These are phyloP conservation scores for Novakomyces olei DNA, from an alignment of 805 yeast species.

Conservation along the genomic window DNA sequence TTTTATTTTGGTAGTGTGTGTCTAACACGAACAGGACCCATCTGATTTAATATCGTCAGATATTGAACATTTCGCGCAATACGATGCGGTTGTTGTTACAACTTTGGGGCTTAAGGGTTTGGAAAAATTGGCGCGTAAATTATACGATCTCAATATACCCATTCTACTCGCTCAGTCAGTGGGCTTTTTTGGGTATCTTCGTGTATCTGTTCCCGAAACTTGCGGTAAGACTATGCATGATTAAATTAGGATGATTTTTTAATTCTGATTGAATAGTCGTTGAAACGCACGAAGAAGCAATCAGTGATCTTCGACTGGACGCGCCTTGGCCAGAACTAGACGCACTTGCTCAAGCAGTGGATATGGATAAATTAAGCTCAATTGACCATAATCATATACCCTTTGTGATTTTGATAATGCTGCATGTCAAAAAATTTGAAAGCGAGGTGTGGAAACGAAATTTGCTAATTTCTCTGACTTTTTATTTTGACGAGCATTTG, in stretches of 20 bases:
- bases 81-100: conserved; percentile 27
- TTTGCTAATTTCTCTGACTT: too few relatives aligned
- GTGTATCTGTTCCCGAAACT: conserved; percentile 32
- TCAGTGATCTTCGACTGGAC: conserved; percentile 46
- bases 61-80: conserved; percentile 25
- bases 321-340: conserved; percentile 50
- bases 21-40: conserved; percentile 1
- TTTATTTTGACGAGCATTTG: too few relatives aligned
- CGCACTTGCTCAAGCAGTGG: conserved; percentile 28
- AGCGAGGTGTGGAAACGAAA: too few relatives aligned
- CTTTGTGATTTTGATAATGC: conserved; percentile 36
- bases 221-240: conserved; percentile 26
- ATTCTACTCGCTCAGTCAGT: conserved; percentile 27
- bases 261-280: conserved; percentile 15
- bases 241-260: background rate
- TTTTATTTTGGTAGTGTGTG: background rate
- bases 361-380: conserved; percentile 25
- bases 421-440: conserved; percentile 27
- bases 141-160: conserved; percentile 31
- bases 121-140: conserved; percentile 15
- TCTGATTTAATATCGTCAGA: conserved; percentile 4
- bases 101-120: conserved; percentile 15
- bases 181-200: conserved; percentile 46
- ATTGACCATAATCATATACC: conserved; percentile 40
- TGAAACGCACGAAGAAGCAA: conserved; percentile 47